Conservation (phyloP, 768 basidiomycete species). For the Agaricus blazei region DNA sequence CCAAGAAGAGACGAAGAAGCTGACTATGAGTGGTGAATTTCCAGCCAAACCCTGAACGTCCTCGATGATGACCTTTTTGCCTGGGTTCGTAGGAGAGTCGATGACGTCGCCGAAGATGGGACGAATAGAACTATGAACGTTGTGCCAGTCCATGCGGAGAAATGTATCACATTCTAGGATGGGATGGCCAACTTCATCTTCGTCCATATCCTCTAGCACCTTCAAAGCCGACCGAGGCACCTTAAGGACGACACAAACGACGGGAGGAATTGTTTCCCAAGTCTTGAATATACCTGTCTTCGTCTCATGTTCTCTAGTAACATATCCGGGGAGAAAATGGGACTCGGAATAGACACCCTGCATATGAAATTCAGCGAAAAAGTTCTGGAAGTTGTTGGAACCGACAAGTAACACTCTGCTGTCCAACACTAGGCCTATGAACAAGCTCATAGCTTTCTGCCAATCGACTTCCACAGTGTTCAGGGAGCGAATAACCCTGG, state of each 20-base stretch:
- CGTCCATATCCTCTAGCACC: conserved; percentile 17
- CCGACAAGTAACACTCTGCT: conserved; percentile 22
- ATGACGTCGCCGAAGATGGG: conserved; percentile 25
- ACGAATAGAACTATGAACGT: conserved; percentile 29
- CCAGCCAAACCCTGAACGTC: conserved; percentile 28
- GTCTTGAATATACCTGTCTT: conserved; percentile 15
- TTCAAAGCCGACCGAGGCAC: conserved; percentile 27
- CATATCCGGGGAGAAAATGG: conserved; percentile 3
- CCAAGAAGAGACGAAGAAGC: conserved; percentile 29
- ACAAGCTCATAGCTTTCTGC: conserved; percentile 32
- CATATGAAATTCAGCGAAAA: conserved; percentile 38
- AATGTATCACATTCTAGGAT: conserved; percentile 30
- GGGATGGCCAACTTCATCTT: conserved; percentile 24
- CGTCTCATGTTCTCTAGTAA: conserved; percentile 6
- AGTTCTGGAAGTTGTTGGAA: conserved; percentile 36
- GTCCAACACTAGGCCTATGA: conserved; percentile 19
- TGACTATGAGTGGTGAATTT: conserved; percentile 27
- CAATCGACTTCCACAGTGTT: conserved; percentile 33
- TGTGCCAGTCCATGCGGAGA: conserved; percentile 12
- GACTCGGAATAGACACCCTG: conserved; percentile 29
- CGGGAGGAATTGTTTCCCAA: conserved; percentile 26
- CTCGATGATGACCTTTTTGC: conserved; percentile 21
- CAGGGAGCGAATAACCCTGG: conserved; percentile 30
- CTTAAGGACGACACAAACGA: conserved; percentile 28
- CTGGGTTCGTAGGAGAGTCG: background rate